Evolutionary conservation across 73 alveolate genomes (phyloP), one percentile per base, ranked within the genome.

Genomic region (Symbiodinium natans): DNA sequence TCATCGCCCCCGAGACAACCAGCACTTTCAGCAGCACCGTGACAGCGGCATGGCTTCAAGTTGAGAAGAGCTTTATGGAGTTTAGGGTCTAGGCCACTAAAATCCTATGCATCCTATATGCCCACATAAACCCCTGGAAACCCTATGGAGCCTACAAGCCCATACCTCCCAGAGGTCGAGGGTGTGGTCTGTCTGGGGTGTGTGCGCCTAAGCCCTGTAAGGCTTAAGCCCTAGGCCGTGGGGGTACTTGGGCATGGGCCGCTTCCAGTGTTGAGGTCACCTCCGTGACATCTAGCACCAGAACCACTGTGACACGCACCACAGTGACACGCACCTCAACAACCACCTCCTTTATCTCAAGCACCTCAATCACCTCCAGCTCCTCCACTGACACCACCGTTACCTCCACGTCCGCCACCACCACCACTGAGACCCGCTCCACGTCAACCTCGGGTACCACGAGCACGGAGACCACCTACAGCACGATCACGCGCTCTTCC

Each of bases 281-380:
- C 33, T 63, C 86, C 82, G 41, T 56, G 27, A 89, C 95, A 3
- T 39, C 87, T 2, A 40, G 52, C 19, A 40, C 95, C 19, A 39
- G 86, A 17, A 89, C 75, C 41, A 68, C 95, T 29, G 86, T 46
- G 11, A 89, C 48, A 31, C n/a, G 13, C 43, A 89, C 95, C 36
- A 34, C 86, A 27, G n/a, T 40, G 38, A 89, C 95, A 19, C 27
- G 25, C 42, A 90, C 86, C 59, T 71, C 97, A 3, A 90, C 97
- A 4, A n/a, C 97, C 82, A 71, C 63, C 9, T 71, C 82, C 23
- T 41, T 40, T 39, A 63, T 59, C 83, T 68, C 97, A 73, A 42
- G 38, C 52, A 40, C 89, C 23, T 27, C 92, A 6, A 33, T 36
- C 48, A 33, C 43, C n/a, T 2, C 43, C 2, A 75, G 33, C 46